Conservation (phyloP, 2,329 filamentous ascomycete species). For the Epicoccum sorghinum region DNA sequence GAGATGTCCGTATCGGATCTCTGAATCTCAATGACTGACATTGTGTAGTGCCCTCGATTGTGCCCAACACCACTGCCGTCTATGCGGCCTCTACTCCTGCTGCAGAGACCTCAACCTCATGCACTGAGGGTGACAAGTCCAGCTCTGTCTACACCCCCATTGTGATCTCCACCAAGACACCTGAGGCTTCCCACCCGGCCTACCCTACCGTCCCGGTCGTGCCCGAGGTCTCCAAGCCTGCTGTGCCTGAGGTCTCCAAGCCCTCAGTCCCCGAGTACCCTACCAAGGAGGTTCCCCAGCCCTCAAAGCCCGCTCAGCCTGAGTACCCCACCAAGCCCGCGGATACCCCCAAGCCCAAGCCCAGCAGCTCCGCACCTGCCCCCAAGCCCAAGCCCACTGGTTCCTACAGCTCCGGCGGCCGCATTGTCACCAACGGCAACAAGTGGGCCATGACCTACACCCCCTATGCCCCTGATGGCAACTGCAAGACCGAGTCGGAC, state of each 20-base stretch:
- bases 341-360: constrained; percentile 23
- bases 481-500: constrained; percentile 51
- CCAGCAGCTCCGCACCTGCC: constrained; percentile 28
- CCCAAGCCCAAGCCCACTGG: constrained; percentile 40
- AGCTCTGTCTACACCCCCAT: constrained; percentile 58
- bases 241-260: constrained; percentile 14
- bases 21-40: constrained; percentile 17
- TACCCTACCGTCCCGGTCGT: constrained; percentile 12
- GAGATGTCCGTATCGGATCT: neutral
- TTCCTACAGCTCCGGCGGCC: constrained; percentile 30
- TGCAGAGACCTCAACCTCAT: constrained; percentile 77
- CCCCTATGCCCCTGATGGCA: constrained; percentile 51
- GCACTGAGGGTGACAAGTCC: constrained; percentile 71
- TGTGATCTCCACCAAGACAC: constrained; percentile 20
- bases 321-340: constrained; percentile 16
- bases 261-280: constrained; percentile 17
- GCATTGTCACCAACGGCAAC: constrained; percentile 50
- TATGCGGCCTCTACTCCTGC: constrained; percentile 38
- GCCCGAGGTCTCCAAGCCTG: constrained; percentile 19
- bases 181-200: constrained; percentile 14
- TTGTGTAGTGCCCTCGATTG: constrained; percentile 29
- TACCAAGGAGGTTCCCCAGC: constrained; percentile 18
- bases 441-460: constrained; percentile 59
- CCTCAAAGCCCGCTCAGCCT: constrained; percentile 12
- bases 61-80: constrained; percentile 33